Evolutionary conservation across 1,139 yeast genomes (phyloP), one percentile per base, ranked within the genome.

Genomic region (Lipomyces yarrowii): DNA sequence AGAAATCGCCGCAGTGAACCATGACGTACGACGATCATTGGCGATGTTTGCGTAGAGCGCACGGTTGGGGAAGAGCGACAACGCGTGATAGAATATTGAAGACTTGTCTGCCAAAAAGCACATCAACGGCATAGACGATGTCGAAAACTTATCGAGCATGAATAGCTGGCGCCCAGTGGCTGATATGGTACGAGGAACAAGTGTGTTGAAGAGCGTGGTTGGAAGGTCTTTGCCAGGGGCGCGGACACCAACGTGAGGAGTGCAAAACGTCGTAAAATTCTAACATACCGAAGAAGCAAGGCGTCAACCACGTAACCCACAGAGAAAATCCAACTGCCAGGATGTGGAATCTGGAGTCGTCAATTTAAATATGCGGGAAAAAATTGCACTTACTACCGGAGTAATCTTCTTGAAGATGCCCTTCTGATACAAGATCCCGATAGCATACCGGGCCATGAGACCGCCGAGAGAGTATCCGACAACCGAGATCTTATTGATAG

Each of bases 401-500:
- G 69, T 71, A 30, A 80, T 71, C 1, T 55, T 72, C 62, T 84
- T 80, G 73, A 91, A 90, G 68, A 82, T 80, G 1, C 84, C 84
- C 61, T 83, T 82, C 64, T 82, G 80, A 70, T 84, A 80, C 60
- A 91, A 79, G 23, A 89, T 77, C 0, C 97, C 97, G 58, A 90
- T 78, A 6, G 94, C 91, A 75, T 88, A 91, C 46, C 97, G 80
- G 1, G 90, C 82, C 62, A 90, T 87, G 63, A 91, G 79, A 0
- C 97, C 97, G 10, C 97, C 97, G 61, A 91, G 78, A 0, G 96
- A 90, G 76, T 90, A 91, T 1, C 97, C 97, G 18, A 88, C 81
- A 15, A 91, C 80, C 0, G 96, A 88, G 67, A 91, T 79, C 72
- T 86, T 86, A 15, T 81, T 79, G 11, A 87, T 86, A 18, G 69